phyloP scores from a whole-genome alignment of 1,284 basidiomycete genomes.

The Moesziomyces aphidis region DNA sequence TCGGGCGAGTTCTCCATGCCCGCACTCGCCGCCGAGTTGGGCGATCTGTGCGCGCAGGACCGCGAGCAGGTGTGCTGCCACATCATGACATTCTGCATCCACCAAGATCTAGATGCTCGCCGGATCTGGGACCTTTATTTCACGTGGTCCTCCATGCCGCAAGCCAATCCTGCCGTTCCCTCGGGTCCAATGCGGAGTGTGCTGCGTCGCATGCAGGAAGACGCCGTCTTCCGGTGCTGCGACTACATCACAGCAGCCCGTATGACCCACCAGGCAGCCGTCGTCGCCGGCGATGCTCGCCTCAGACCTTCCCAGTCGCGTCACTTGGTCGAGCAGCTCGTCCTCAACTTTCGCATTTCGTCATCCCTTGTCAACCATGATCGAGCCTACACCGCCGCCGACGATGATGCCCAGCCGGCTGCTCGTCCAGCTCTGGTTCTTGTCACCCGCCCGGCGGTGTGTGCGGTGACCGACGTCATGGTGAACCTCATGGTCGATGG shows the following conservation, averaged over 20 bases:
- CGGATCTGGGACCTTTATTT: constrained; percentile 32
- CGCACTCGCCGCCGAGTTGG: constrained; percentile 11
- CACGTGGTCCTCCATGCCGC: constrained; percentile 6
- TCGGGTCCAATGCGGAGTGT: constrained; percentile 4
- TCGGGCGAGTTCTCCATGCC: constrained; percentile 36
- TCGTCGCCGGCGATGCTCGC: constrained; percentile 23
- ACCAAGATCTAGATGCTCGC: constrained; percentile 3
- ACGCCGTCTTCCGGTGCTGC: constrained; percentile 29
- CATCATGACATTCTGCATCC: constrained; percentile 20
- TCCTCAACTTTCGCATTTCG: constrained; percentile 14
- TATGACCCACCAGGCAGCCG: constrained; percentile 27
- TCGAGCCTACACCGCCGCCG: too few species aligned
- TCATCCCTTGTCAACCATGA: too few species aligned
- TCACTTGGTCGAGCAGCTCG: constrained; percentile 31
- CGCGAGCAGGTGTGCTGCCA: constrained; percentile 27
- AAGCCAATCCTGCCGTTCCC: background rate
- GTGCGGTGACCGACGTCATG: constrained; percentile 24
- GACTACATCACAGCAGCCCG: constrained; percentile 16
- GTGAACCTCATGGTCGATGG: constrained; percentile 28
- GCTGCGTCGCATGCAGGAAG: constrained; percentile 27
- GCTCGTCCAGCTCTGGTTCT: too few species aligned
- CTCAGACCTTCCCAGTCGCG: constrained; percentile 47
- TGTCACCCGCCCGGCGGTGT: constrained; percentile 12
- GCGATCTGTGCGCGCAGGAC: background rate
- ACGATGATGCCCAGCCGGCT: too few species aligned